Conservation (phyloP, 176 grass and related monocot species). For the Triticum aestivum region IWGSC_CS_RefSeq_v2.1 NC_057802.1:563854818-563855317, state of each 20-base stretch:
- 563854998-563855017: neutral
- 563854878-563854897: neutral
- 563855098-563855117: neutral
- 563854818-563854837: neutral
- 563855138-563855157: too few species aligned
- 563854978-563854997: neutral
- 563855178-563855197: neutral
- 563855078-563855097: neutral
- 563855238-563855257: neutral
- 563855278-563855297: neutral
- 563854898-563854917: neutral
- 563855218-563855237: neutral
- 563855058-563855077: neutral
- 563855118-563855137: neutral
- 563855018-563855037: neutral
- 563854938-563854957: neutral
- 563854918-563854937: neutral
- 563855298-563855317: neutral
- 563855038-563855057: neutral
- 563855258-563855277: neutral
- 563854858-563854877: neutral
- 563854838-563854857: neutral
- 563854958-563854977: neutral
- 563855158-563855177: neutral
- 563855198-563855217: neutral